Percentiles rank a stretch among this genome's conserved stretches.
Evolutionary conservation across 306 rosid species (phyloP).

Genomic region (Malus sylvestris): DNA sequence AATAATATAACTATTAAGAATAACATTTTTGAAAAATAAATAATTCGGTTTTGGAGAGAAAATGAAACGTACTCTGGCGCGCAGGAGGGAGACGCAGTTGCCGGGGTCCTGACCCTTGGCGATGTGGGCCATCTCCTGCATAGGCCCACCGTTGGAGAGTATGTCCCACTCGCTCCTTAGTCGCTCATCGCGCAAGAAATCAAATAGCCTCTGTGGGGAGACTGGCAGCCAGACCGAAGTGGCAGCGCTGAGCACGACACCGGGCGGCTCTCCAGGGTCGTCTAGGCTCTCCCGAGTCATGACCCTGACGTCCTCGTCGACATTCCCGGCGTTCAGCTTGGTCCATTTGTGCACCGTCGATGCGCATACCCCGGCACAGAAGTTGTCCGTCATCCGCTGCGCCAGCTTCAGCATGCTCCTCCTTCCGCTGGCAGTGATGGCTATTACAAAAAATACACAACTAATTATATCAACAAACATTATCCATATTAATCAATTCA

Average conservation of each 20-base stretch:
- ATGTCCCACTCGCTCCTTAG: conserved; percentile 96
- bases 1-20: no score
- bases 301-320: conserved; percentile 81
- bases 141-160: conserved; percentile 92
- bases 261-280: conserved; percentile 95
- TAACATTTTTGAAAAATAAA: no score
- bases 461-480: no score
- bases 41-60: neutral
- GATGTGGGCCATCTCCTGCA: conserved; percentile 97
- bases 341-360: conserved; percentile 94
- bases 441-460: conserved; percentile 15
- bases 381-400: conserved; percentile 87
- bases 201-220: conserved; percentile 55
- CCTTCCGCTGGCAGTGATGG: conserved; percentile 60
- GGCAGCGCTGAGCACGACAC: conserved; percentile 89
- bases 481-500: neutral
- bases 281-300: conserved; percentile 92
- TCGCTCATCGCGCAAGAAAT: conserved; percentile 76
- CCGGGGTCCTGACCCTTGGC: conserved; percentile 87
- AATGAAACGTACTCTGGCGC: conserved; percentile 49
- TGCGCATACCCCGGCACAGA: conserved; percentile 91
- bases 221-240: conserved; percentile 87
- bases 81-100: conserved; percentile 81
- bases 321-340: conserved; percentile 64
- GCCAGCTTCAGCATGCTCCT: conserved; percentile 97